Conservation (phyloP, 1,284 basidiomycete genomes). For the Hymenochaete sp. region DNA sequence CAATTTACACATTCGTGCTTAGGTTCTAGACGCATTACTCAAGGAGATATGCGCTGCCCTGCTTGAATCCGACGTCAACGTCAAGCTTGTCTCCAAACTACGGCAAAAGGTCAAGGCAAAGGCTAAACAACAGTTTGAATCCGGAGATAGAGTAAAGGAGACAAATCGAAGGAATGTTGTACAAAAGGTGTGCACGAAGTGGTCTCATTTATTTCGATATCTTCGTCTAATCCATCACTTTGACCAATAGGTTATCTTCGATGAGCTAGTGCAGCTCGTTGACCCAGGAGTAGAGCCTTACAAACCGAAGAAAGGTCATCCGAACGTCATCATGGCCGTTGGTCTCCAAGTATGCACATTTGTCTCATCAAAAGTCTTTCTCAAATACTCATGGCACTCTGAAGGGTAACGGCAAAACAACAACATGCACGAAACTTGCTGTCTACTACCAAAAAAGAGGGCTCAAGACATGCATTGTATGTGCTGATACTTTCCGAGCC, state of each 20-base stretch:
- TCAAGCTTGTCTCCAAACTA: slow-evolving; percentile 86
- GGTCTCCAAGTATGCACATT: slow-evolving; percentile 68
- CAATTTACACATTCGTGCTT: slow-evolving; percentile 54
- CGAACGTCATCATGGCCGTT: slow-evolving; percentile 96
- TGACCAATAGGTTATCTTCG: slow-evolving; percentile 75
- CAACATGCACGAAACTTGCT: slow-evolving; percentile 94
- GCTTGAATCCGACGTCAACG: slow-evolving; percentile 96
- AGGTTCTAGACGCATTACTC: slow-evolving; percentile 90
- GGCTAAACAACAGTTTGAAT: slow-evolving; percentile 70
- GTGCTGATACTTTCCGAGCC: slow-evolving; percentile 98
- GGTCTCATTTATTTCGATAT: background rate
- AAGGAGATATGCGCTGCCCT: slow-evolving; percentile 94
- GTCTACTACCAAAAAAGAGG: slow-evolving; percentile 97
- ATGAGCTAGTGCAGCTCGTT: slow-evolving; percentile 91
- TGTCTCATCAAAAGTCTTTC: background rate
- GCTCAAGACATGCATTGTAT: slow-evolving; percentile 97
- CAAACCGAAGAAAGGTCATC: slow-evolving; percentile 92
- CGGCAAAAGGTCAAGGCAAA: slow-evolving; percentile 87
- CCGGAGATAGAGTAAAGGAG: slow-evolving; percentile 71
- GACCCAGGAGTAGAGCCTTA: slow-evolving; percentile 93
- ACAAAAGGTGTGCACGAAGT: slow-evolving; percentile 60
- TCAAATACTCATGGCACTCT: slow-evolving; percentile 11
- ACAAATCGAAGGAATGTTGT: slow-evolving; percentile 78
- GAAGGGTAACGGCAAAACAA: slow-evolving; percentile 96
- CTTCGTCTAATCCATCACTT: slow-evolving; percentile 7